Base-by-base conservation (phyloP, 2,329 filamentous ascomycete species). In the Pyrenophora seminiperda region DNA sequence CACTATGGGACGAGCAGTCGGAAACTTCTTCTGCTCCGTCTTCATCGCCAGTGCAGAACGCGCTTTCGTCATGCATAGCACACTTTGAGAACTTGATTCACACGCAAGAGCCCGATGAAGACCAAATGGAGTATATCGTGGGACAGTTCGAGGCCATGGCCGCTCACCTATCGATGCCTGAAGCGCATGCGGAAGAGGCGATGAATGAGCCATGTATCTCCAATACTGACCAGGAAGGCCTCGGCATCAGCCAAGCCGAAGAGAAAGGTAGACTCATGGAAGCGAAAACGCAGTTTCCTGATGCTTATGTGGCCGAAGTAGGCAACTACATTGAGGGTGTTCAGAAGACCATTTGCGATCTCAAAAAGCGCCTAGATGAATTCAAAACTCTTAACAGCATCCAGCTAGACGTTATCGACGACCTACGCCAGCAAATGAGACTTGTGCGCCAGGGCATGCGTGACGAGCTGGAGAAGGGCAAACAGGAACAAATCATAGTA, bases 111-210 rank as follows among this genome's bases (percentile, higher is more conserved):
- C 69, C 68, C 3, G 65, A 62, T 27, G 66, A 69, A 18, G 61
- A 66, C 20, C 68, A 72, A 46, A 65, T 72, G 62, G 66, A 71
- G 37, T 71, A 67, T 39, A 61, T 72, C 15, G 56, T 72, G 2
- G 54, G 57, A 11, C 63, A 66, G 36, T 67, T 72, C 37, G 69
- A 72, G 46, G 58, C 63, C 39, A 69, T 72, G 57, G 62, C 64
- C 5, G 53, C 54, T 1, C 63, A 59, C 33, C 67, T 72, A 13
- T 62, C 66, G 6, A 59, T 62, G 5, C 65, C 66, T 5, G 63
- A 64, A 19, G 39, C 66, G 14, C 63, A 68, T 15, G 56, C 59
- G 0, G 47, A 50, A 14, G 54, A 50, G 7, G 50, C 59, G 1
- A n/a, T n/a, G n/a, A 58, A 66, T 31, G 60, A 67, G 18, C 48